Percentiles rank a stretch among this genome's conserved stretches.
Conservation (phyloP, 2,329 filamentous ascomycete species). For the Hymenoscyphus fraxineus region DNA sequence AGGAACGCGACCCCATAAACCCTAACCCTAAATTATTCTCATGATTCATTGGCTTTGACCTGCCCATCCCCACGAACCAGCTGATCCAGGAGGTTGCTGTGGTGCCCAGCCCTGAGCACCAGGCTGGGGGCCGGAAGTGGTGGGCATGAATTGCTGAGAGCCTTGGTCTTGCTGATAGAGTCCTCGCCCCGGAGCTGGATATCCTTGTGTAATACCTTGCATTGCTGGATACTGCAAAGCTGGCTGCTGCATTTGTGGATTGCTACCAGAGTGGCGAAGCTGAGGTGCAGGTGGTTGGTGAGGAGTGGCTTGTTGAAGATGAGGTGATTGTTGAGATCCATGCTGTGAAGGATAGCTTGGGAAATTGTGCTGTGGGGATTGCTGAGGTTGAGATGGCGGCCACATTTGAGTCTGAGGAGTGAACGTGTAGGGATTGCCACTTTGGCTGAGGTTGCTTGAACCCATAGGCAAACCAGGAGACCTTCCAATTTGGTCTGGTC, state of each 20-base stretch:
- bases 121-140: slow-evolving; percentile 39
- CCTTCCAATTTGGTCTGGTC: slow-evolving; percentile 60
- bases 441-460: slow-evolving; percentile 50
- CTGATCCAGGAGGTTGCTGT: slow-evolving; percentile 30
- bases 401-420: slow-evolving; percentile 59
- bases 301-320: slow-evolving; percentile 45
- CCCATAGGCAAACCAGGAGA: slow-evolving; percentile 58
- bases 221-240: slow-evolving; percentile 61
- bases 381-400: slow-evolving; percentile 58
- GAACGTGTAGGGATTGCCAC: slow-evolving; percentile 54
- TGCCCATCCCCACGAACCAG: slow-evolving; percentile 32
- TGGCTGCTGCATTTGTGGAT: slow-evolving; percentile 55
- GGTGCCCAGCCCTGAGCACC: slow-evolving; percentile 34
- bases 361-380: slow-evolving; percentile 54
- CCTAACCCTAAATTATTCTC: slow-evolving; percentile 15
- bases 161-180: slow-evolving; percentile 62
- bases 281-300: slow-evolving; percentile 54
- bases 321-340: slow-evolving; percentile 35
- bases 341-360: slow-evolving; percentile 53
- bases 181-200: slow-evolving; percentile 51
- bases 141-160: slow-evolving; percentile 63
- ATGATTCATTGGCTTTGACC: slow-evolving; percentile 28
- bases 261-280: slow-evolving; percentile 53
- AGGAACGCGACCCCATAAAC: slow-evolving; percentile 20
- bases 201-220: slow-evolving; percentile 57